Base-by-base conservation (phyloP, 1,139 yeast genomes). In the Saccharomyces hybrid region DNA sequence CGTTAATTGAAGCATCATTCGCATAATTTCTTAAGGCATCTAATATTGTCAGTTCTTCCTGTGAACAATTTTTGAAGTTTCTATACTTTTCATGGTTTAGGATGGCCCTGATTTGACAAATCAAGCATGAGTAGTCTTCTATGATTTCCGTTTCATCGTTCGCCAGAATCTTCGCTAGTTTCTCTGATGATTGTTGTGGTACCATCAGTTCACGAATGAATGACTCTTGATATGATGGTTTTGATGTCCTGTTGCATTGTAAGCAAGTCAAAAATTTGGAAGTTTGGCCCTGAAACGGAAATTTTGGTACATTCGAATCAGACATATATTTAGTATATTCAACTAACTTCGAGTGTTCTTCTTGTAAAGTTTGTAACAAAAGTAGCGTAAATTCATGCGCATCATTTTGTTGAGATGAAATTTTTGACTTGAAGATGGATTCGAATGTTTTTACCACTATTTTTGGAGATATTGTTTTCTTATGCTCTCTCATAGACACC, bases 331-430 rank as follows among this genome's bases (percentile, higher is more conserved):
- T 16, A 38, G 24, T 64, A 48, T 73, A 72, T 11, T 74, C 67
- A 61, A 38, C 24, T 19, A 38, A 16, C 4, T 19, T 38, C 11
- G 44, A 19, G 7, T 81, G 78, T 66, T 91, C 97, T 57, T 77
- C 79, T 55, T 86, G 85, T 55, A 91, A 74, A 0, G 95, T 85
- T 64, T 91, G 96, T 49, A 90, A 74, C 41, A 91, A 77, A 54
- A 88, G 71, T 65, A 88, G 96, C 32, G 93, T 79, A 58, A 93
- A 76, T 65, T 93, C 99, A 62, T 93, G 98, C 0, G 98, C 97
- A 72, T 91, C 98, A 64, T 91, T 96, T 71, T 93, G 99, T 48
- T 82, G 81, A 34, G 90, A 74, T 1, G 96, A 84, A 32, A 93
- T 84, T 61, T 81, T 82, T 5, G 91, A 84, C 56, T 83, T 79